Conservation (phyloP, 2,329 filamentous ascomycete genomes). For the Trichoderma semiorbis region DNA sequence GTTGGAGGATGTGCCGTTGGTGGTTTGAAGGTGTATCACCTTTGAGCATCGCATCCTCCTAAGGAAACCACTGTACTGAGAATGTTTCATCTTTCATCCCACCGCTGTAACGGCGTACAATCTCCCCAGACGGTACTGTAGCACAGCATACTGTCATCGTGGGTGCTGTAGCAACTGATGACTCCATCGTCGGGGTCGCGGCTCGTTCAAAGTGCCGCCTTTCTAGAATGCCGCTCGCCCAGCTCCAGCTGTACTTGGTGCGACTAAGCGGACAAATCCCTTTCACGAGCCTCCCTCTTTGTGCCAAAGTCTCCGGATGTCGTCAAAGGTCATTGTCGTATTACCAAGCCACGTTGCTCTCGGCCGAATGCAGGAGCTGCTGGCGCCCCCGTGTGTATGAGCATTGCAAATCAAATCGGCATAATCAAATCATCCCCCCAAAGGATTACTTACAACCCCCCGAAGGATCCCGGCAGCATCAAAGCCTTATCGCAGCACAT, state of each 20-base stretch:
- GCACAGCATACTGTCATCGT: neutral
- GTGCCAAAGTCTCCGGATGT: neutral
- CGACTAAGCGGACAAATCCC: constrained; percentile 2
- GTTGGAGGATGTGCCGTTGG: neutral
- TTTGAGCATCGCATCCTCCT: neutral
- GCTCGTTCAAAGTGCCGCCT: neutral
- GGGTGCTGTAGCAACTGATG: neutral
- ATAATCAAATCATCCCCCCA: neutral
- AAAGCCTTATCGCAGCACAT: neutral
- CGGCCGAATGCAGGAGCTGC: neutral
- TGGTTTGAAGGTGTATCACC: neutral
- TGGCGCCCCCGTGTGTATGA: neutral
- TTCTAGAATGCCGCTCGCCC: neutral
- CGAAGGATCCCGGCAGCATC: neutral
- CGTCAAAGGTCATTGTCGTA: neutral
- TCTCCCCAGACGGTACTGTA: neutral
- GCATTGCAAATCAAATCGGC: neutral
- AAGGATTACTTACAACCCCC: neutral
- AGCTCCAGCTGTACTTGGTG: neutral
- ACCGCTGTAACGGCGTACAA: neutral
- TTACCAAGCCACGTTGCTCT: neutral
- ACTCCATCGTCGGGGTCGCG: neutral
- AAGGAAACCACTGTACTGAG: neutral
- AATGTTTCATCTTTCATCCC: neutral
- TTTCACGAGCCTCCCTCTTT: neutral